Evolutionary conservation across 78 protist species (phyloP).

Genomic region (slime mould (Dictyostelium discoideum)): DNA sequence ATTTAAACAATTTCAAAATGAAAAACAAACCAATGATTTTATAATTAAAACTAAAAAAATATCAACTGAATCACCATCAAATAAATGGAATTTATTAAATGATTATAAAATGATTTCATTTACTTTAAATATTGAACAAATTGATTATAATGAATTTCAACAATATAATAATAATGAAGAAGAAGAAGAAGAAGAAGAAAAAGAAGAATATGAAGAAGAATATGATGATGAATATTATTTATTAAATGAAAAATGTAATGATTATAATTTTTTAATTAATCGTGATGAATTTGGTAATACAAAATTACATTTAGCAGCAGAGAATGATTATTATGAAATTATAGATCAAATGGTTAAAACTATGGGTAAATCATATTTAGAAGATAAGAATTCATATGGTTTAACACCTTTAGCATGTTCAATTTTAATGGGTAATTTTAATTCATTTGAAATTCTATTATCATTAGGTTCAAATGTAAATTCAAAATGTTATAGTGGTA

Average conservation of each 20-base stretch:
- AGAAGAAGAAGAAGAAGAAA: neutral
- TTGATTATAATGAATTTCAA: neutral
- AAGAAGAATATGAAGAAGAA: neutral
- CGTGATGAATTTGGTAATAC: neutral
- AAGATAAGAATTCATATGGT: neutral
- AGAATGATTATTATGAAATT: neutral
- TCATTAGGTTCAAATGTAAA: neutral
- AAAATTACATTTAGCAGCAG: conserved; percentile 10
- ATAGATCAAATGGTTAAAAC: neutral
- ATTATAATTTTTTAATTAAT: neutral
- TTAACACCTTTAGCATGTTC: conserved; percentile 12
- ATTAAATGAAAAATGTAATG: neutral
- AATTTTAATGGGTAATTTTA: neutral
- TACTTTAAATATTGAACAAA: neutral
- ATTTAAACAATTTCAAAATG: neutral
- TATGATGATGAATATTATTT: neutral
- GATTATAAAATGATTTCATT: neutral
- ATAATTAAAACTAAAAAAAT: neutral
- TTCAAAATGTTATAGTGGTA: neutral
- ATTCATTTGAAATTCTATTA: neutral
- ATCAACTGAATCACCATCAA: neutral
- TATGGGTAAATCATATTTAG: neutral
- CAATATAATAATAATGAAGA: neutral
- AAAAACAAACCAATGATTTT: neutral
- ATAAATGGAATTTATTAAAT: neutral